Conservation (phyloP, 495 filamentous ascomycete genomes). For the Neurospora sp. region DNA sequence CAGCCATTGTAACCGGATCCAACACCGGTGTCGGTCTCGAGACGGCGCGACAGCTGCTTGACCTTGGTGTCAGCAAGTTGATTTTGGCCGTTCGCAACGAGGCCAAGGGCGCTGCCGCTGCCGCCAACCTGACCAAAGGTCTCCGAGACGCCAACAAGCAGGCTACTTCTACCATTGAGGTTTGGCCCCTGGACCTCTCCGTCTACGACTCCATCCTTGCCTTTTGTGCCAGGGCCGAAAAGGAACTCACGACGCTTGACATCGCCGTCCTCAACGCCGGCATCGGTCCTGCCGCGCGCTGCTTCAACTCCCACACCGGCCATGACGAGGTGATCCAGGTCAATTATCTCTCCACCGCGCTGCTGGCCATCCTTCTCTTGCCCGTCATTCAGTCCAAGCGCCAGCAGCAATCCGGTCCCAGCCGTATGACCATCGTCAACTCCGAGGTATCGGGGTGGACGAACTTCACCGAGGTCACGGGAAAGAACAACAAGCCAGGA, state of each 20-base stretch:
- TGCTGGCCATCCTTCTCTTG: slow-evolving; percentile 27
- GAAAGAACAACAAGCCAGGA: background rate
- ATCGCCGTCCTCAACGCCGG: slow-evolving; percentile 42
- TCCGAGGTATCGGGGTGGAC: slow-evolving; percentile 7
- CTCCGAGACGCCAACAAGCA: too few species aligned
- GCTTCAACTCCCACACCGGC: slow-evolving; percentile 14
- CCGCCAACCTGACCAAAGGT: background rate
- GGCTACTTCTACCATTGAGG: slow-evolving; percentile 36
- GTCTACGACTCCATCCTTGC: slow-evolving; percentile 30
- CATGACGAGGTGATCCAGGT: slow-evolving; percentile 40
- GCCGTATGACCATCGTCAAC: slow-evolving; percentile 4
- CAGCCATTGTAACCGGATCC: slow-evolving; percentile 42
- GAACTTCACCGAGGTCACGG: background rate
- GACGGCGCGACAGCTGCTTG: slow-evolving; percentile 30
- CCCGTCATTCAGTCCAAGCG: slow-evolving; percentile 26
- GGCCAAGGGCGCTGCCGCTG: slow-evolving; percentile 4
- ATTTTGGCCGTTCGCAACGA: slow-evolving; percentile 11
- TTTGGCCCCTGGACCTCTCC: slow-evolving; percentile 45
- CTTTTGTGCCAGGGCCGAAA: slow-evolving; percentile 28
- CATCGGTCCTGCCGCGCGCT: slow-evolving; percentile 12
- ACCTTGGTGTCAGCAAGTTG: slow-evolving; percentile 4
- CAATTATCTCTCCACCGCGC: slow-evolving; percentile 39
- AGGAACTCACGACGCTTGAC: slow-evolving; percentile 31
- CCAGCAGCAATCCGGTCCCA: background rate
- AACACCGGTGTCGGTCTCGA: slow-evolving; percentile 43